Evolutionary conservation across 2,329 filamentous ascomycete genomes (phyloP), one percentile per base, ranked within the genome.

Genomic region (Pseudocercospora vitis): DNA sequence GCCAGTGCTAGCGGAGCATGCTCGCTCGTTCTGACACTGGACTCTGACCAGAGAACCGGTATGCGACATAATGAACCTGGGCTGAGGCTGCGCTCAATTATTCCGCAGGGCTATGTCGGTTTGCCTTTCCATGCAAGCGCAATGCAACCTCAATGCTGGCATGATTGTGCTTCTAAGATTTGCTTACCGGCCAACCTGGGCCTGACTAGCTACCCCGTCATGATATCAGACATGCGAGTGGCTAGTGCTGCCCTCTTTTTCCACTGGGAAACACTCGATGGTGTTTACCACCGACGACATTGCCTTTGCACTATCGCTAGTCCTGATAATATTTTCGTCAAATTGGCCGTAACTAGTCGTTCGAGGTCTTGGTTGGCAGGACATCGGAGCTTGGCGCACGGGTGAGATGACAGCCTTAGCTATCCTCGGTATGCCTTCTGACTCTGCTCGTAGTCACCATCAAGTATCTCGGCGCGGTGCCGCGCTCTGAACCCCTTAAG

Each of bases 71-170:
- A 18, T 8, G 11, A 7, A 11, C 14, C n/a, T 29, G 3, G 3
- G 12, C 9, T 6, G n/a, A 23, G 18, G 14, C 35, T 19, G 16
- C 6, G 11, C 35, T 40, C 9, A 40, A 9, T 11, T 6, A 3
- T 12, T 40, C 3, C 19, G 35, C 18, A 47, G 44, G 79, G 78
- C 2, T 82, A 81, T 50, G 78, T 76, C 1, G 72, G 73, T 2
- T 82, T 82, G 82, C 62, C 71, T 79, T 0, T 81, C 81, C 56
- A 71, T 81, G 2, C 79, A 82, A 61, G 77, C 80, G 0, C 79
- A 82, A 57, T 79, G 80, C 1, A 70, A 79, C 26, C 81, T 81
- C 67, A 75, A 74, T 28, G 76, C 75, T 1, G 76, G 73, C 16
- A 23, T 58, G 61, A 53, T 33, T 29, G 40, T 52, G 7, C 29